Base-by-base conservation (phyloP, 192 early-diverging fungal species). In the Entophlyctis luteolus region DNA sequence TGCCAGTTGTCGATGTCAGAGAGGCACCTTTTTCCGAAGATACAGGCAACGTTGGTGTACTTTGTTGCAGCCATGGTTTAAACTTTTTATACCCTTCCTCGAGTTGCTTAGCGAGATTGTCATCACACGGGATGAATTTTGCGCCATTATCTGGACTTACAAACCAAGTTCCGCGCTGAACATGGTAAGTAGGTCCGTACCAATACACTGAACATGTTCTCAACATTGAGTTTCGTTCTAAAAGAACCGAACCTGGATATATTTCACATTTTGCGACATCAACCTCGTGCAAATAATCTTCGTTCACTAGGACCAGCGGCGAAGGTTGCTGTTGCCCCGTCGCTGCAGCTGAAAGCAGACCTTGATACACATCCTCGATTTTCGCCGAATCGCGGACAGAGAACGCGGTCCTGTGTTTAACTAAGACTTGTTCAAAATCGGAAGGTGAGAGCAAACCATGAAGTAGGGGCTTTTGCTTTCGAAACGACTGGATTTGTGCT, bases 101-200 rank as follows among this genome's bases (percentile, higher is more conserved):
- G 31, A 93, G 79, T 74, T 94, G 92, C 34, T 84, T 70, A 1
- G 90, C 65, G 12, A 94, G 67, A 54, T 89, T 93, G 48, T 89
- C 91, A 55, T 93, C 88, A 73, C 92, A 94, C 6, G 92, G 91
- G 8, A 86, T 47, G 67, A 84, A 90, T 39, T 86, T 87, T 23
- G 70, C 77, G 16, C 82, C 80, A 31, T 63, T 63, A 52, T 88
- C 86, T 0, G 76, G 58, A 48, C 82, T 77, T 56, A 86, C 76
- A 76, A 94, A 94, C 92, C 92, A 94, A 0, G 89, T 91, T 0
- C 88, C 89, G 22, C 92, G 78, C 46, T 88, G 78, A 37, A 94
- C 84, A 39, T 93, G 90, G 73, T 87, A 92, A 2, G 81, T 85
- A 1, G 90, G 86, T 3, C 92, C 92, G 48, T 84, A 72, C 92